Base-by-base conservation (phyloP, 1,139 yeast species). In the Blastobotrys aristatus region DNA sequence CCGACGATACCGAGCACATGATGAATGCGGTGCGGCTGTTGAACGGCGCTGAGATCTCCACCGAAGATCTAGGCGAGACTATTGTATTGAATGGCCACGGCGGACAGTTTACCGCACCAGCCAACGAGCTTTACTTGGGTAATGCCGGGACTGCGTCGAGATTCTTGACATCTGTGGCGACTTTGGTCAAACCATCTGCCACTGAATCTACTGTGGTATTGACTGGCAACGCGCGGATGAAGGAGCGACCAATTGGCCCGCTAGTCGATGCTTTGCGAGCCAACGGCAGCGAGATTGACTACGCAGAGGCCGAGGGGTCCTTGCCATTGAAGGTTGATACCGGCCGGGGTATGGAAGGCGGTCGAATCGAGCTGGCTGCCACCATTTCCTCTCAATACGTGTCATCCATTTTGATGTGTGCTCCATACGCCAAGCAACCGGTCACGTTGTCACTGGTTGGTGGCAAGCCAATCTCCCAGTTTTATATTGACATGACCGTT, bases 121-220 rank as follows among this genome's bases (percentile, higher is more conserved):
- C 33, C 11, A 71, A 73, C 34, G 85, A 81, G 55, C 73, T 94
- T 48, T 92, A 88, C 66, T 76, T 92, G 53, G 98, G 98, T 50
- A 92, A 92, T 64, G 98, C 99, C 1, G 99, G 99, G 57, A 92
- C 99, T 40, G 97, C 98, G 4, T 87, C 97, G 7, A 78, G 99
- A 60, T 94, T 92, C 66, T 75, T 92, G 60, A 87, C 97, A 2
- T 80, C 96, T 1, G 90, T 92, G 32, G 96, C 96, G 13, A 77
- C 96, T 18, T 72, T 92, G 49, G 96, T 87, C 5, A 70, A 74
- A 47, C 52, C 61, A 3, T 64, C 80, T 2, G 65, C 70, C n/a
- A 62, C 64, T 8, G 62, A 68, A 3, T 68, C 72, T 39, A 65
- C 71, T 50, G 81, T 89, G 35, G 69, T 80, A 11, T 74, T 94